Percentiles rank a stretch among this genome's conserved stretches.
Evolutionary conservation across 495 filamentous ascomycete species (phyloP).

Genomic region (Massariosphaeria phaeospora): DNA sequence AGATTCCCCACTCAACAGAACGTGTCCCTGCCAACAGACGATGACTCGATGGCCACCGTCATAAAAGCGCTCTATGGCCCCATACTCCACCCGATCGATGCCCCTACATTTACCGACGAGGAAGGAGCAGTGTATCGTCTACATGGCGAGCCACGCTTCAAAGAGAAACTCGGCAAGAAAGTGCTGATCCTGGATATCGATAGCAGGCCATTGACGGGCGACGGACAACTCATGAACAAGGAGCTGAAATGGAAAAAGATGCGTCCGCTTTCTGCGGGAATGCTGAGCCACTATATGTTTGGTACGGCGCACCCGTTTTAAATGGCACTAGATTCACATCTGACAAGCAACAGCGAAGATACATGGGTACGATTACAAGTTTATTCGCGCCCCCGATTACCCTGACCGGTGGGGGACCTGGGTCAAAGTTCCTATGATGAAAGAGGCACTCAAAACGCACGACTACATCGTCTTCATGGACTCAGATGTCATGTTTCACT

Average conservation of each 20-base stretch:
- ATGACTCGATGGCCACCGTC: conserved; percentile 24
- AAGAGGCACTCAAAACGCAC: conserved; percentile 44
- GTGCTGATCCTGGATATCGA: conserved; percentile 33
- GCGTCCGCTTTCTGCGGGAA: conserved; percentile 29
- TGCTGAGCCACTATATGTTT: conserved; percentile 35
- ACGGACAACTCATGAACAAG: conserved; percentile 29
- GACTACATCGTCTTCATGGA: conserved; percentile 50
- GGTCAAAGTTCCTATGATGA: conserved; percentile 48
- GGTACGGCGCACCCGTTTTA: conserved; percentile 6
- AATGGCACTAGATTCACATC: background rate
- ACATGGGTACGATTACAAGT: conserved; percentile 53
- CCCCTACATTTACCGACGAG: conserved; percentile 29
- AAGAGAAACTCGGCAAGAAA: conserved; percentile 29
- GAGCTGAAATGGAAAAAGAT: conserved; percentile 30
- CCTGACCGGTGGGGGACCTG: conserved; percentile 44
- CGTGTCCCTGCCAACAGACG: conserved; percentile 9
- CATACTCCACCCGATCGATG: conserved; percentile 28
- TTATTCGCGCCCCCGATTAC: conserved; percentile 40
- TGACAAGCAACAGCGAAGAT: conserved; percentile 40
- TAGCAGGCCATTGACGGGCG: conserved; percentile 23
- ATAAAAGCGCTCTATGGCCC: conserved; percentile 26
- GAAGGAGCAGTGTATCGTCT: conserved; percentile 25
- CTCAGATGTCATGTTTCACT: conserved; percentile 47
- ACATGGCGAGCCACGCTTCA: conserved; percentile 24
- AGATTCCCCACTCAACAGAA: conserved; percentile 13